Percentiles rank a stretch among this genome's conserved stretches.
Conservation (phyloP, 805 yeast species). For the Maudiozyma serrabonitensis region DNA sequence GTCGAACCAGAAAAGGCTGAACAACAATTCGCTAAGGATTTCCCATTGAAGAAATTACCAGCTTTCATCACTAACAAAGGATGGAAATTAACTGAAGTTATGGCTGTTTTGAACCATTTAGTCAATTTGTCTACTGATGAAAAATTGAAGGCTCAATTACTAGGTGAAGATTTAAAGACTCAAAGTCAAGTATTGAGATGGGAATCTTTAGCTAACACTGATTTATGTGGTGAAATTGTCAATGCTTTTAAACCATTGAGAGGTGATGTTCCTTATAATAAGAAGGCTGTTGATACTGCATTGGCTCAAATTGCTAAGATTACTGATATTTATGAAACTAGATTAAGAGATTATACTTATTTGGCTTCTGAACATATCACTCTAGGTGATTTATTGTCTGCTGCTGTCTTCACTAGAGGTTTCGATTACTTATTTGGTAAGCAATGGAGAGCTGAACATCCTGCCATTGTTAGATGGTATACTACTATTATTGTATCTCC, state of each 20-base stretch:
- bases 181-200: conserved; percentile 48
- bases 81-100: conserved; percentile 57
- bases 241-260: conserved; percentile 47
- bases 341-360: conserved; percentile 52
- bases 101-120: conserved; percentile 52
- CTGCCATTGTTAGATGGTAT: conserved; percentile 64
- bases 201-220: conserved; percentile 69
- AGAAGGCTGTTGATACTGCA: conserved; percentile 47
- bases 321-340: conserved; percentile 41
- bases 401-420: conserved; percentile 42
- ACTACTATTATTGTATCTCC: conserved; percentile 40
- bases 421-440: conserved; percentile 51
- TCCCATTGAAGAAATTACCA: conserved; percentile 62
- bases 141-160: conserved; percentile 34
- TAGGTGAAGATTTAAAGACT: conserved; percentile 39
- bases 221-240: conserved; percentile 41
- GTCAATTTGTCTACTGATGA: conserved; percentile 29
- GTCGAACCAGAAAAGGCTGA: conserved; percentile 24
- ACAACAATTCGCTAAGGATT: conserved; percentile 38
- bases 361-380: conserved; percentile 60
- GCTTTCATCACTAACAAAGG: conserved; percentile 65
- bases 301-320: conserved; percentile 31
- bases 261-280: conserved; percentile 70
- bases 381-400: conserved; percentile 55
- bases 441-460: conserved; percentile 55